These are phyloP conservation scores for Symmetrospora coprosmae DNA, from an alignment of 768 basidiomycete species.

Conservation along the genomic window DNA sequence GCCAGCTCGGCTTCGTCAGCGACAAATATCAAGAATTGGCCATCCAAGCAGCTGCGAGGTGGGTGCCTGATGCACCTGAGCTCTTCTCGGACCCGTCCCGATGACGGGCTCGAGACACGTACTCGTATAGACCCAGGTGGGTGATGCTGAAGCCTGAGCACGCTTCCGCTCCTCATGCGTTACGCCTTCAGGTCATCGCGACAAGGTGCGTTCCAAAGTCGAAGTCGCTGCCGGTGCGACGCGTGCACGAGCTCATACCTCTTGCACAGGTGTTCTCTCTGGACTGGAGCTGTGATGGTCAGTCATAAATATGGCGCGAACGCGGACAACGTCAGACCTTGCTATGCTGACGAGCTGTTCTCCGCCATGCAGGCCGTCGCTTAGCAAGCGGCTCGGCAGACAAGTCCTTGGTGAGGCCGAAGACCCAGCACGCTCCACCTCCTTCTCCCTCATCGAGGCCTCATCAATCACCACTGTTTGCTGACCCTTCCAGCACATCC, in stretches of 20 bases:
- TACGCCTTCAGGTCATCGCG: constrained; percentile 10
- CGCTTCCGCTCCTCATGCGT: too few relatives aligned
- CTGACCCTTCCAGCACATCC: too few relatives aligned
- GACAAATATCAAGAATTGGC: constrained; percentile 16
- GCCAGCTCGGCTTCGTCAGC: neutral
- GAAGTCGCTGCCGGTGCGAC: neutral
- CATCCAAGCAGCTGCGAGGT: neutral
- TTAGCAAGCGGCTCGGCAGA: constrained; percentile 15
- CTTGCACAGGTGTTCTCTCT: constrained; percentile 6
- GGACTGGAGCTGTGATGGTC: constrained; percentile 21
- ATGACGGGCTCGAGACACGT: too few relatives aligned
- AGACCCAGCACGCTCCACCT: neutral
- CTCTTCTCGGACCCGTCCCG: too few relatives aligned
- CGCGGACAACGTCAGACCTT: neutral
- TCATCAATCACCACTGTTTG: neutral
- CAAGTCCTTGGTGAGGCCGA: constrained; percentile 13
- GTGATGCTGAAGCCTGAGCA: too few relatives aligned
- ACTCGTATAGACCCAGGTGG: too few relatives aligned
- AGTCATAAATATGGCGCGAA: too few relatives aligned
- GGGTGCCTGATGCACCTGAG: too few relatives aligned
- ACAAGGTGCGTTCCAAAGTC: constrained; percentile 1
- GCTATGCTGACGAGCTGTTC: neutral
- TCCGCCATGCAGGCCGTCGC: neutral
- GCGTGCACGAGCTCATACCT: neutral
- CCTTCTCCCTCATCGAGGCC: neutral